Base-by-base conservation (phyloP, 169 alveolate genomes). In the Blepharisma undulans region DNA sequence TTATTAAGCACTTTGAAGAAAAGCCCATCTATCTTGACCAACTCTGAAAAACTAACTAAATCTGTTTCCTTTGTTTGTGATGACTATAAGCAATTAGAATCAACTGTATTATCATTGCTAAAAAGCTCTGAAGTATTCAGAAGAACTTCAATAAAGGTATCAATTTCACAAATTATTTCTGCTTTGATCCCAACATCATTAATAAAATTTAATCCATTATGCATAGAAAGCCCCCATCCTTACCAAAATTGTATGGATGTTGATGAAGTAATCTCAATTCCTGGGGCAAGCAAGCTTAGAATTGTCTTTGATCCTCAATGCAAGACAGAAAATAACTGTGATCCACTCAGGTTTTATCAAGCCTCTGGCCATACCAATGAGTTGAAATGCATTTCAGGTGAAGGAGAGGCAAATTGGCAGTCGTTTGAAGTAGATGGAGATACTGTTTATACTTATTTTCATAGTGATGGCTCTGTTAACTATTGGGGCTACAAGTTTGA, bases 401-500 rank as follows among this genome's bases (percentile, higher is more conserved):
- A n/a, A n/a, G n/a, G n/a, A n/a, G n/a, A n/a, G n/a, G n/a, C n/a
- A n/a, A 29, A n/a, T 72, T 87, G 85, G 87, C 33, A 18, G 25
- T 12, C 66, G 8, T 87, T 87, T 27, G 91, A 87, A 21, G 74
- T 72, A 12, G 78, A 22, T 29, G 91, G 91, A 72, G 91, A 87
- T 27, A 72, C 87, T 22, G 61, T 66, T 72, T 36, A 87, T 32
- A 87, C 71, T 14, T 87, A 87, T 32, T 87, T 87, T 87, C 91
- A 87, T 27, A 25, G 76, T n/a, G 91, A 87, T 32, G 91, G 91
- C 16, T 72, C 87, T 18, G 87, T 61, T 19, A 59, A n/a, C 14
- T 61, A 87, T 32, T 87, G 91, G 91, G 91, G 91, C 7, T 87
- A 87, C 91, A 87, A 87, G 87, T 87, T 87, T 30, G 32, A 22